Evolutionary conservation across 768 basidiomycete species (phyloP).

Genomic region (Hortiboletus flavorubellus): DNA sequence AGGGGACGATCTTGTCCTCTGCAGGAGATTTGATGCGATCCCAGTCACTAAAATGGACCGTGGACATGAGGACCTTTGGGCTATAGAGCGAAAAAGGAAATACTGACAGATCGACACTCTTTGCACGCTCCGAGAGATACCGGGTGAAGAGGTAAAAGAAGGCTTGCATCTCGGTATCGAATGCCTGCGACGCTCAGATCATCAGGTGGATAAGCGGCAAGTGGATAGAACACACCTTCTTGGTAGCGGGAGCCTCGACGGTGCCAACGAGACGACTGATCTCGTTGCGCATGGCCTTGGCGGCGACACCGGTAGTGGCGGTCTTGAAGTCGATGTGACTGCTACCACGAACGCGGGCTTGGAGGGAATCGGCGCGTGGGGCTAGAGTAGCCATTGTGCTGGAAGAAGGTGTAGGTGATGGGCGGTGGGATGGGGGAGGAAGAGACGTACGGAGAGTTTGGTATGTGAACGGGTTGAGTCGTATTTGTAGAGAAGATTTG

Average conservation of each 20-base stretch:
- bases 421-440: conserved; percentile 5
- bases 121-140: conserved; percentile 68
- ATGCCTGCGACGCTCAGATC: conserved; percentile 44
- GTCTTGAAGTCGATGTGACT: conserved; percentile 95
- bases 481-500: conserved; percentile 61
- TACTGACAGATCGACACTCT: conserved; percentile 66
- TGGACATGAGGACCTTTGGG: conserved; percentile 2
- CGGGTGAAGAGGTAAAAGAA: conserved; percentile 84
- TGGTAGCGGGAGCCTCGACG: conserved; percentile 73
- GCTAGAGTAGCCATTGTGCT: conserved; percentile 54
- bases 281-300: conserved; percentile 98
- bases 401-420: conserved; percentile 11
- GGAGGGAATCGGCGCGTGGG: conserved; percentile 66
- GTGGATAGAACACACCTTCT: conserved; percentile 56
- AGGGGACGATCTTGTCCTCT: conserved; percentile 59
- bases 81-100: conserved; percentile 12
- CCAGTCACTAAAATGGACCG: conserved; percentile 28
- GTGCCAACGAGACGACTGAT: conserved; percentile 89
- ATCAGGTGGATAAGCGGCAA: conserved; percentile 6
- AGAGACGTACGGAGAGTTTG: conserved; percentile 39
- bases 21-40: conserved; percentile 59
- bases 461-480: conserved; percentile 56
- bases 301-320: conserved; percentile 90
- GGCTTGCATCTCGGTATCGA: conserved; percentile 79
- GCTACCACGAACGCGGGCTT: conserved; percentile 68